Percentiles rank a stretch among this genome's conserved stretches.
Conservation (phyloP, 306 rosid genomes). For the Quercus ilex region DNA sequence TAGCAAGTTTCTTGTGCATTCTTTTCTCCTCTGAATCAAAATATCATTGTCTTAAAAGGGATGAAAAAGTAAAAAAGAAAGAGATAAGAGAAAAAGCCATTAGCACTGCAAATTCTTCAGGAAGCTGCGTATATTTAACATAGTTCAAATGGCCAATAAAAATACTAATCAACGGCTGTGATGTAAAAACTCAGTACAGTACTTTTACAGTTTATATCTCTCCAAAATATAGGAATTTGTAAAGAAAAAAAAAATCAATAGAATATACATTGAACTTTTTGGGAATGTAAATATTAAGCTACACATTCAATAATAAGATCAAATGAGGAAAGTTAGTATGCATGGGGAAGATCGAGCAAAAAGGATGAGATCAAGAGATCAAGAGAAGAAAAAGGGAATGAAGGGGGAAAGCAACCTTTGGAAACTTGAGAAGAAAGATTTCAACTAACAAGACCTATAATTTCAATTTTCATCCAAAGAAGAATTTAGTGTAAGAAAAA, state of each 20-base stretch:
- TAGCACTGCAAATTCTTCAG: background rate
- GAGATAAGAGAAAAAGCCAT: background rate
- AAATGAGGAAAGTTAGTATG: background rate
- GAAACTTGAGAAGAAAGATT: background rate
- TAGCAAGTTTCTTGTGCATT: background rate
- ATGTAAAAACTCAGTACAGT: too few relatives aligned
- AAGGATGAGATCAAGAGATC: background rate
- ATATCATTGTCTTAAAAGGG: background rate
- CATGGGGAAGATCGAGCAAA: background rate
- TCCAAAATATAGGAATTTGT: background rate
- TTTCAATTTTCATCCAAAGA: background rate
- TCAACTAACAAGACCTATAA: background rate
- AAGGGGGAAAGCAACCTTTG: background rate
- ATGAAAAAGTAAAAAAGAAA: background rate
- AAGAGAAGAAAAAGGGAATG: background rate
- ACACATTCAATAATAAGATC: background rate
- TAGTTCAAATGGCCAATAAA: background rate
- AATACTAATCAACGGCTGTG: background rate
- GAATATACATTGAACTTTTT: background rate
- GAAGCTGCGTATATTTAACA: background rate
- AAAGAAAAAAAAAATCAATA: background rate
- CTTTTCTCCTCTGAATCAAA: background rate
- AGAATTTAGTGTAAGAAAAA: background rate
- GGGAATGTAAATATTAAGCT: background rate
- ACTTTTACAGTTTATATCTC: background rate